These are phyloP conservation scores for Vicia villosa DNA, from an alignment of 306 rosid species.

Conservation along the genomic window DNA sequence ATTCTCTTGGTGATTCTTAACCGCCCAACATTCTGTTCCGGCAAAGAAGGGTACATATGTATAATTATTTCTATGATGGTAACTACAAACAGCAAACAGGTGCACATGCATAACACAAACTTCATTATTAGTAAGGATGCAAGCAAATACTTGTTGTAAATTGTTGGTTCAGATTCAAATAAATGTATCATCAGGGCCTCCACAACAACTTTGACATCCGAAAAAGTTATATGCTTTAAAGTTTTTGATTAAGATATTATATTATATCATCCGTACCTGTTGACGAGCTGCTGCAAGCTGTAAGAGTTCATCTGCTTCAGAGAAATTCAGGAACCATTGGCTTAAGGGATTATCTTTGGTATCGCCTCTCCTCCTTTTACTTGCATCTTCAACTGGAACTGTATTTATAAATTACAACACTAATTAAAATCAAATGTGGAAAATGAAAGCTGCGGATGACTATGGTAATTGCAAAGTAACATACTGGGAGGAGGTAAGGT, in stretches of 20 bases:
- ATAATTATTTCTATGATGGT: constrained; percentile 19
- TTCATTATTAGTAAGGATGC: constrained; percentile 23
- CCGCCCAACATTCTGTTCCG: too few species aligned
- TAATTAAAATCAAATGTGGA: constrained; percentile 27
- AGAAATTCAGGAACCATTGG: constrained; percentile 76
- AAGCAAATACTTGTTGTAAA: constrained; percentile 20
- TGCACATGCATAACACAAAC: background rate
- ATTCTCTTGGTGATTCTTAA: too few species aligned
- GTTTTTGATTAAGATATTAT: constrained; percentile 6
- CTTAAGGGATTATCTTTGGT: constrained; percentile 66
- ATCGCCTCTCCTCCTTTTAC: constrained; percentile 70
- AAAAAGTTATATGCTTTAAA: constrained; percentile 22
- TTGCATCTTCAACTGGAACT: constrained; percentile 69
- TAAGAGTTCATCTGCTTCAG: constrained; percentile 83
- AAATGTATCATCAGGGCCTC: constrained; percentile 20
- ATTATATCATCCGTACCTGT: constrained; percentile 52
- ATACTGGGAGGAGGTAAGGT: constrained; percentile 70
- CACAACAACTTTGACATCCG: constrained; percentile 23
- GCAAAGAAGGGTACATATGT: background rate
- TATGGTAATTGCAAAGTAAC: constrained; percentile 26
- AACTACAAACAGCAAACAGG: constrained; percentile 31
- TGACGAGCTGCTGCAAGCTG: constrained; percentile 87
- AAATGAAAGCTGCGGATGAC: constrained; percentile 32
- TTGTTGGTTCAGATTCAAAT: constrained; percentile 28
- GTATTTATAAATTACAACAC: constrained; percentile 28